Conservation (phyloP, 202 grass and related monocot species). For the Digitaria exilis region DNA sequence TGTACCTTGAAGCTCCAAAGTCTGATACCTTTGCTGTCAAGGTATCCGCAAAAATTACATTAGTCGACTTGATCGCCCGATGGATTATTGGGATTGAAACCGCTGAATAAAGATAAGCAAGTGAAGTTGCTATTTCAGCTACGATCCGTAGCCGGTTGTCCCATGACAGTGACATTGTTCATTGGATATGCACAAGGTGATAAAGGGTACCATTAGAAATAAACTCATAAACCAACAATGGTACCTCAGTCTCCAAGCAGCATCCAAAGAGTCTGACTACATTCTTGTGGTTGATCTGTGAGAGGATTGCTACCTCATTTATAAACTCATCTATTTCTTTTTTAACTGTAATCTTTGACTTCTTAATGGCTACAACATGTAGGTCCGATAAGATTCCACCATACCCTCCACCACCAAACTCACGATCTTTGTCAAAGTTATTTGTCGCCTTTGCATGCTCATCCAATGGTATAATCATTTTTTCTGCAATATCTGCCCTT, state of each 20-base stretch:
- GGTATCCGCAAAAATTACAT: background rate
- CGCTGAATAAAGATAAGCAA: background rate
- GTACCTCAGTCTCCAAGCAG: background rate
- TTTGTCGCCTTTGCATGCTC: constrained; percentile 37
- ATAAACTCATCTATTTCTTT: constrained; percentile 54
- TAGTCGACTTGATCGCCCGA: background rate
- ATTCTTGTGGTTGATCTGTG: constrained; percentile 39
- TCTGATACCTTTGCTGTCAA: constrained; percentile 32
- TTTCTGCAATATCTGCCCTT: constrained; percentile 15
- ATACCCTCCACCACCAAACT: constrained; percentile 36
- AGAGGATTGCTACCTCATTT: constrained; percentile 49
- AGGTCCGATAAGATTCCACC: constrained; percentile 26
- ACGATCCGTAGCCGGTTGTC: background rate
- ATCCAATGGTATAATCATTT: constrained; percentile 30
- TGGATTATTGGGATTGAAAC: background rate
- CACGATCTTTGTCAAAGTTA: background rate
- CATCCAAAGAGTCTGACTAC: constrained; percentile 36
- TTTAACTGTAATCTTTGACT: constrained; percentile 14
- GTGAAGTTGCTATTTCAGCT: background rate
- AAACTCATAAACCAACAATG: constrained; percentile 12
- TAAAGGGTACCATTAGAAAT: background rate
- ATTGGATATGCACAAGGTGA: background rate
- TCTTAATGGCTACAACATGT: constrained; percentile 52
- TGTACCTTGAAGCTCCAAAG: constrained; percentile 47
- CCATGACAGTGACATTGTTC: background rate